A percentile compares a stretch with the other conserved stretches of the same genome.
Conservation (phyloP, 331 rosid genomes). For the Cydonia oblonga region DNA sequence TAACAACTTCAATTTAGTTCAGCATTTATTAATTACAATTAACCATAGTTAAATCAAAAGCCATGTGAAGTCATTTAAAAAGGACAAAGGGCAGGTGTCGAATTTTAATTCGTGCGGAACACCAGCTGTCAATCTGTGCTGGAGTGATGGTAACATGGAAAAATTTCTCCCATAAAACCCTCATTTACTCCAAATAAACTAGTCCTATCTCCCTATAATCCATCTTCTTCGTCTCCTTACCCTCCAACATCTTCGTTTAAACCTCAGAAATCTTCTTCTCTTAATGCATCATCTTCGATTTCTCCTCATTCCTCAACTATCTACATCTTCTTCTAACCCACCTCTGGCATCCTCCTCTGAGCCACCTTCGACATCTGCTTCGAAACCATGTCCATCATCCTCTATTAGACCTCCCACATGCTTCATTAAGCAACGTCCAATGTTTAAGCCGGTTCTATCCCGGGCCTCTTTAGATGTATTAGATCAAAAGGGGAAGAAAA, state of each 20-base stretch:
- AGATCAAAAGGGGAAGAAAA: background rate
- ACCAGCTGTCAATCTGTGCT: too few species aligned
- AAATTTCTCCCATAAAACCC: too few species aligned
- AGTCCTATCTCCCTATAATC: too few species aligned
- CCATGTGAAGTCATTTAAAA: too few species aligned
- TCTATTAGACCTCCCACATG: background rate
- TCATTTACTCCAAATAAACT: too few species aligned
- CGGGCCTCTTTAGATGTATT: background rate
- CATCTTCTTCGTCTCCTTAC: background rate
- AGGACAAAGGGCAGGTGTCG: too few species aligned
- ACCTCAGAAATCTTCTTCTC: background rate
- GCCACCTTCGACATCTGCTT: background rate
- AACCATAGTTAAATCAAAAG: too few species aligned
- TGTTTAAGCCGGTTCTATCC: slow-evolving; percentile 4
- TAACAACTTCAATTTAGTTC: too few species aligned
- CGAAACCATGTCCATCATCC: background rate
- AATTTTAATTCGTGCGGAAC: too few species aligned
- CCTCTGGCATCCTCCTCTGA: too few species aligned
- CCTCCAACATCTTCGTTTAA: background rate
- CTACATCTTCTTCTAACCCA: background rate
- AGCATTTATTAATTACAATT: too few species aligned
- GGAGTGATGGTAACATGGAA: too few species aligned
- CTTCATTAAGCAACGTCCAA: background rate
- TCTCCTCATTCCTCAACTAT: background rate
- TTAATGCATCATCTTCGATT: background rate